Evolutionary conservation across 805 yeast species (phyloP).

Genomic region (Schizosaccharomyces pombe): DNA sequence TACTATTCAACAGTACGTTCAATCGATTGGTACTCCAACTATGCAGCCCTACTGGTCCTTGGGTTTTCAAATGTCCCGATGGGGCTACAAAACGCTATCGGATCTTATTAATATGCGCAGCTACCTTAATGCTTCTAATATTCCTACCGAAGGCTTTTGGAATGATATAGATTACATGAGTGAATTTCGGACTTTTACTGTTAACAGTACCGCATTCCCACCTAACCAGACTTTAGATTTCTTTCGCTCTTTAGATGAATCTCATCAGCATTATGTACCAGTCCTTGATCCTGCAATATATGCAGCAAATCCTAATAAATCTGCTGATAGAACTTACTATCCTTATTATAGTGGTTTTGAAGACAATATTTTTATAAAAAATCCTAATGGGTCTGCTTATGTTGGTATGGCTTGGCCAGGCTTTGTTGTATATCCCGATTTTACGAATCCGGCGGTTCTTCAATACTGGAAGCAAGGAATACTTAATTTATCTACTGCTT

Average conservation of each 20-base stretch:
- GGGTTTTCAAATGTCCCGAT: slow-evolving; percentile 73
- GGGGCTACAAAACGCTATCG: slow-evolving; percentile 60
- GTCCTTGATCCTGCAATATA: slow-evolving; percentile 6
- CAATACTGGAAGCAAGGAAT: slow-evolving; percentile 12
- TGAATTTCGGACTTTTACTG: slow-evolving; percentile 50
- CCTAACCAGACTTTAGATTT: slow-evolving; percentile 33
- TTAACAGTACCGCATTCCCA: slow-evolving; percentile 44
- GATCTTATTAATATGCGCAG: slow-evolving; percentile 39
- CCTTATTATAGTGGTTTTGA: slow-evolving; percentile 4
- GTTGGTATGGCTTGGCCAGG: slow-evolving; percentile 18
- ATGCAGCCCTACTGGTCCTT: slow-evolving; percentile 45
- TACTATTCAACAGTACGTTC: slow-evolving; percentile 30
- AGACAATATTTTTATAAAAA: slow-evolving; percentile 4
- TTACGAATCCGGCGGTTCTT: slow-evolving; percentile 11
- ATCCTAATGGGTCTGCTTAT: slow-evolving; percentile 13
- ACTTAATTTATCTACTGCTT: slow-evolving; percentile 10
- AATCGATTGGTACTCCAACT: slow-evolving; percentile 35
- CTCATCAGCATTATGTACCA: slow-evolving; percentile 12
- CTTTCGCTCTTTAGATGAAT: slow-evolving; percentile 39
- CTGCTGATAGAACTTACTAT: slow-evolving; percentile 2
- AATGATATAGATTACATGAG: slow-evolving; percentile 63
- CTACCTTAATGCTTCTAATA: slow-evolving; percentile 34
- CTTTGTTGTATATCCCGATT: slow-evolving; percentile 16
- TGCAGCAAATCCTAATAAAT: background rate
- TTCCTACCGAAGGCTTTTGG: slow-evolving; percentile 68